Base-by-base conservation (phyloP, 2,329 filamentous ascomycete genomes). In the Fusarium camptoceras region DNA sequence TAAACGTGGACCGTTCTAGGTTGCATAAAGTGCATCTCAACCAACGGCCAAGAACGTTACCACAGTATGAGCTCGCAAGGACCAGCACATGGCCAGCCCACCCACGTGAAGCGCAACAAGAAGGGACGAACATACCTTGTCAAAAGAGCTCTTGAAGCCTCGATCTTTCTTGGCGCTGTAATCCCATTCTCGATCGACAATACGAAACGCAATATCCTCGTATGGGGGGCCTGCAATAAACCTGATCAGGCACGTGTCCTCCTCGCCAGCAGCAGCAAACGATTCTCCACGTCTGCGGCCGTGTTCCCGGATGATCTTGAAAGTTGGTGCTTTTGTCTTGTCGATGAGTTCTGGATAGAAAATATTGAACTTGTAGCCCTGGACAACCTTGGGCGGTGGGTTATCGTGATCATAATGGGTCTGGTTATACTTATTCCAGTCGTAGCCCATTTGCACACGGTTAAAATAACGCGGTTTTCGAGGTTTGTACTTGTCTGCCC, bases 381-480 rank as follows among this genome's bases (percentile, higher is more conserved):
- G 96, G 14, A 99, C 96, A 9, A 99, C 95, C 82, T 97, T 98
- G 27, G 96, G 96, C 3, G 96, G 96, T 4, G 96, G 96, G 76
- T 98, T 98, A 78, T 98, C 95, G 79, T 98, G 94, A 79, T 98
- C 96, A 82, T 99, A 99, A 81, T 99, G 96, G 15, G 96, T 99
- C 82, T 99, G 96, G 77, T 99, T 99, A 86, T 99, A 99, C 81
- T 99, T 99, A 85, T 99, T 99, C 96, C 96, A 99, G 80, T 99
- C 96, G 80, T 98, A 99, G 55, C 96, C 96, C 93, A 98, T 98
- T 80, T 97, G 94, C 48, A 98, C 94, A 42, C 96, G 91, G 78
- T 98, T 98, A 86, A 99, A 99, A 82, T 98, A 98, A 64, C 92
- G 89, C 15, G 96, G 96, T 81, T 98, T 99, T 68, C 96, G 89